Evolutionary conservation across 1,284 basidiomycete genomes (phyloP).

Genomic region (Blastosporella zonata): DNA sequence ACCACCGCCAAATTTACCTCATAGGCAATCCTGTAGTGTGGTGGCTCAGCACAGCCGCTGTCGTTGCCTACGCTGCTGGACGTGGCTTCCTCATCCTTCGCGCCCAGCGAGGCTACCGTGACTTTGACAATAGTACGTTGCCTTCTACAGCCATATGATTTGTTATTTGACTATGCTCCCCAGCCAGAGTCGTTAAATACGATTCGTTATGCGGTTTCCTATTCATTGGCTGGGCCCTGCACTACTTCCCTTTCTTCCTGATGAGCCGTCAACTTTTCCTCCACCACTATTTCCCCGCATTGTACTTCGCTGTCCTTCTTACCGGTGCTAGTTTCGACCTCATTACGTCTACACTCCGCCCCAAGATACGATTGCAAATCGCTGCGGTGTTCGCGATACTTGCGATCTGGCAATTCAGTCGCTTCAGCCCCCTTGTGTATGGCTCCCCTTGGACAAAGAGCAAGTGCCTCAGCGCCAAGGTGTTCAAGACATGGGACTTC

Average conservation of each 20-base stretch:
- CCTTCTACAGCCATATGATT: not conserved
- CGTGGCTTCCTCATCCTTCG: slow-evolving; percentile 84
- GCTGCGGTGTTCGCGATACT: slow-evolving; percentile 71
- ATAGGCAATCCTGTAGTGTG: slow-evolving; percentile 94
- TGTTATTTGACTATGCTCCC: not conserved
- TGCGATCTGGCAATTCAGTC: slow-evolving; percentile 76
- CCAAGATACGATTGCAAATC: slow-evolving; percentile 76
- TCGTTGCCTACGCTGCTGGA: slow-evolving; percentile 65
- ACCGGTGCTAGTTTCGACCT: slow-evolving; percentile 83
- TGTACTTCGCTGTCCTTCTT: slow-evolving; percentile 91
- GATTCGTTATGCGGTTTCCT: slow-evolving; percentile 90
- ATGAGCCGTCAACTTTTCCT: slow-evolving; percentile 96
- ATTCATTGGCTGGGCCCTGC: slow-evolving; percentile 89
- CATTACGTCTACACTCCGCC: slow-evolving; percentile 74
- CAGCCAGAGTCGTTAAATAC: slow-evolving; percentile 89
- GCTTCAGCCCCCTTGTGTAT: slow-evolving; percentile 85
- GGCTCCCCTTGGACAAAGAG: slow-evolving; percentile 84
- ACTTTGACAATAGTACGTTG: slow-evolving; percentile 86
- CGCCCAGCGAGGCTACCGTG: slow-evolving; percentile 86
- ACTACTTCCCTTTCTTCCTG: slow-evolving; percentile 95
- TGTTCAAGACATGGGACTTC: slow-evolving; percentile 96
- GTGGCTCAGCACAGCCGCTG: slow-evolving; percentile 78
- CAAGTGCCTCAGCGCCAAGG: slow-evolving; percentile 77
- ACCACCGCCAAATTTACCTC: slow-evolving; percentile 93
- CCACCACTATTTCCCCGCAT: slow-evolving; percentile 95